Evolutionary conservation across 1,284 basidiomycete species (phyloP).

Genomic region (Agaricales sp.): DNA sequence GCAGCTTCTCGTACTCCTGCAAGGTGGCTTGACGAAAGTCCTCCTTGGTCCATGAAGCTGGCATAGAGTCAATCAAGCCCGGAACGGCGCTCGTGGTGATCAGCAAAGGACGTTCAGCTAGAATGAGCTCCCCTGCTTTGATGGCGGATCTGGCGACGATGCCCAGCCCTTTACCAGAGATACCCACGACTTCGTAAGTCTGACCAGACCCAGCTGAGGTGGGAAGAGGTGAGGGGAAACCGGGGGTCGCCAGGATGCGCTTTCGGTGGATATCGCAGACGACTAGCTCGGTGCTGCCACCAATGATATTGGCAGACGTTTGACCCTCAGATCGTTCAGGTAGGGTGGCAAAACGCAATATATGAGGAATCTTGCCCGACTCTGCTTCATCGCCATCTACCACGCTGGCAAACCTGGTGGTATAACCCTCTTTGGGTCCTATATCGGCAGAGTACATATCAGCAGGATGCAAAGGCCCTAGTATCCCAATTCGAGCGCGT

Average conservation of each 20-base stretch:
- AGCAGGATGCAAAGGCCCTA: too few species aligned
- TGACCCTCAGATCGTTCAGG: too few species aligned
- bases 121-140: constrained; percentile 7
- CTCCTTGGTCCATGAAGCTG: not conserved
- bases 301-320: too few species aligned
- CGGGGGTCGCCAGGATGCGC: not conserved
- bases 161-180: constrained; percentile 6
- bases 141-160: constrained; percentile 7
- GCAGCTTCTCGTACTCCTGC: not conserved
- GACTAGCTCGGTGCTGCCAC: not conserved
- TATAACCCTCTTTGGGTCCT: too few species aligned
- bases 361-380: too few species aligned
- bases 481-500: too few species aligned
- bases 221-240: not conserved
- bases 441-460: too few species aligned
- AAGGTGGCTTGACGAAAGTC: not conserved
- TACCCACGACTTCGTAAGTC: not conserved
- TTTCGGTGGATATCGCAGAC: not conserved
- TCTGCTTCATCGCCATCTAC: too few species aligned
- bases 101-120: constrained; percentile 9
- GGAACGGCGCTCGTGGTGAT: not conserved
- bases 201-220: not conserved
- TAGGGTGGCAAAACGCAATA: too few species aligned
- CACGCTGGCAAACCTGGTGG: too few species aligned
- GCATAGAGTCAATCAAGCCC: not conserved